Percentiles rank a stretch among this genome's conserved stretches.
These are phyloP conservation scores for Fonsecaea monophora DNA, from an alignment of 2,329 filamentous ascomycete species.

Conservation along the genomic window DNA sequence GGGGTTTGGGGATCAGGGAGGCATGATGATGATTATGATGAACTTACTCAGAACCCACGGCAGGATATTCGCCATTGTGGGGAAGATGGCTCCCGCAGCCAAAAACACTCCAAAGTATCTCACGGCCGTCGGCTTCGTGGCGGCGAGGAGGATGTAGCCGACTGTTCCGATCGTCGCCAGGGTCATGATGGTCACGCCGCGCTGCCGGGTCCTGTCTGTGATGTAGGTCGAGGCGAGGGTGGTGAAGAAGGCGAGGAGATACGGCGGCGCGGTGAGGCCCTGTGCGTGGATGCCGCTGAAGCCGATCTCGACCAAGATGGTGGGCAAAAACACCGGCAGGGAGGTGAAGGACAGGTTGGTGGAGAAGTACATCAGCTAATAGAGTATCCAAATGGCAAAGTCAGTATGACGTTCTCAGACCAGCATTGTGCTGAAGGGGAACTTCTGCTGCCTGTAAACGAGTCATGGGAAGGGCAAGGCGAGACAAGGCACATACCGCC, in stretches of 20 bases:
- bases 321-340: constrained; percentile 69
- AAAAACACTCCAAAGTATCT: constrained; percentile 61
- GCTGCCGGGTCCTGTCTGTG: constrained; percentile 70
- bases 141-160: constrained; percentile 71
- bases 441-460: no score
- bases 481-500: constrained; percentile 41
- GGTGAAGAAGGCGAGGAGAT: constrained; percentile 69
- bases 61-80: constrained; percentile 72
- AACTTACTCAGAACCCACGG: constrained; percentile 61
- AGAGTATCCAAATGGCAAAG: no score
- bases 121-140: constrained; percentile 57
- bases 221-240: constrained; percentile 68
- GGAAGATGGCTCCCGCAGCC: constrained; percentile 68
- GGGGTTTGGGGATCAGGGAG: no score
- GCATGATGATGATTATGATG: no score
- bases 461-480: no score
- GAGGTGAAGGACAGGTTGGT: constrained; percentile 71
- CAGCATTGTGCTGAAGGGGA: background rate
- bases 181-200: constrained; percentile 64
- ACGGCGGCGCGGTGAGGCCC: constrained; percentile 74
- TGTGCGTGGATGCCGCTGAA: constrained; percentile 72
- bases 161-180: constrained; percentile 64
- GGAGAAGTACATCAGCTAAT: constrained; percentile 60
- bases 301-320: constrained; percentile 70
- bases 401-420: constrained; percentile 1